These are phyloP conservation scores for Lobulomyces angularis DNA, from an alignment of 192 early-diverging fungal genomes.

Conservation along the genomic window DNA sequence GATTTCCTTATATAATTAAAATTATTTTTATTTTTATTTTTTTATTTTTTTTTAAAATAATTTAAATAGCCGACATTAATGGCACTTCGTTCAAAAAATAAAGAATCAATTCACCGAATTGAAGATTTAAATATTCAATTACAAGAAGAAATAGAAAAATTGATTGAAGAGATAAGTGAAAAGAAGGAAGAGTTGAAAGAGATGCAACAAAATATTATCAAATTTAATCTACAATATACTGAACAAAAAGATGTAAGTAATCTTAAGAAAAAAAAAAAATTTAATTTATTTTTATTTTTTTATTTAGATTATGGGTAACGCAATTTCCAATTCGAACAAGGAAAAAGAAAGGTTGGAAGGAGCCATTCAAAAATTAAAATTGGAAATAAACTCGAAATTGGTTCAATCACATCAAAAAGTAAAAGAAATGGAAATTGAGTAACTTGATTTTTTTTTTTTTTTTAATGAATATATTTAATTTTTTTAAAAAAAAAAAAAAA, in stretches of 20 bases:
- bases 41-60: not conserved
- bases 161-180: slow-evolving; percentile 15
- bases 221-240: slow-evolving; percentile 21
- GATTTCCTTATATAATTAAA: not conserved
- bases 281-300: not conserved
- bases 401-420: too few relatives aligned
- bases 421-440: too few relatives aligned
- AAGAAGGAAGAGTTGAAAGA: slow-evolving; percentile 29
- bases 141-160: slow-evolving; percentile 31
- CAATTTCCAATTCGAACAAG: slow-evolving; percentile 1
- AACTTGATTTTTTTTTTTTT: too few relatives aligned
- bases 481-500: too few relatives aligned
- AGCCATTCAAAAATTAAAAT: too few relatives aligned
- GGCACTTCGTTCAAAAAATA: slow-evolving; percentile 17
- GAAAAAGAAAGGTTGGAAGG: too few relatives aligned
- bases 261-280: not conserved
- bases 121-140: slow-evolving; percentile 28
- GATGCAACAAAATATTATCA: slow-evolving; percentile 15
- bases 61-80: slow-evolving; percentile 20
- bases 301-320: not conserved
- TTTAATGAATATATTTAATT: too few relatives aligned
- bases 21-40: not conserved
- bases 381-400: too few relatives aligned
- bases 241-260: slow-evolving; percentile 35
- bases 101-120: slow-evolving; percentile 13